A percentile compares a stretch with the other conserved stretches of the same genome.
Conservation (phyloP, 2,329 filamentous ascomycete genomes). For the Phialocephala sp. region DNA sequence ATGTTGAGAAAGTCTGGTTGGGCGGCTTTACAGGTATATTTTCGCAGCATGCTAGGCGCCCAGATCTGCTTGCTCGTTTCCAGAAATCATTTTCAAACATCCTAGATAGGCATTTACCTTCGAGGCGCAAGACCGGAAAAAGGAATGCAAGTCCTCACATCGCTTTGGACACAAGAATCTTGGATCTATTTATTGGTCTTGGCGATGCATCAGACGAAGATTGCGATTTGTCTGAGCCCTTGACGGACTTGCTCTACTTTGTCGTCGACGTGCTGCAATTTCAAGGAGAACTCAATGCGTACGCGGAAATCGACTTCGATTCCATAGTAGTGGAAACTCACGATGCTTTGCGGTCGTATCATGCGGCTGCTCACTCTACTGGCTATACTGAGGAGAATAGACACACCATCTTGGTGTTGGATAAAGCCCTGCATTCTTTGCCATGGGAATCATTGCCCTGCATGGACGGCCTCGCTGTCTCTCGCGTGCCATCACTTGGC, state of each 20-base stretch:
- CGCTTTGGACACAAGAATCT: slow-evolving; percentile 67
- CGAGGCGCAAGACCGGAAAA: slow-evolving; percentile 68
- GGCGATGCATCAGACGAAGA: slow-evolving; percentile 73
- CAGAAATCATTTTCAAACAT: slow-evolving; percentile 78
- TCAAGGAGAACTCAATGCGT: slow-evolving; percentile 93
- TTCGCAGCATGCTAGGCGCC: slow-evolving; percentile 69
- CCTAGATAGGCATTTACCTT: slow-evolving; percentile 84
- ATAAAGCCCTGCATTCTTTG: slow-evolving; percentile 88
- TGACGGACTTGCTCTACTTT: slow-evolving; percentile 95
- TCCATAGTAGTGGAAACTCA: slow-evolving; percentile 85
- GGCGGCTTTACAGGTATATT: slow-evolving; percentile 96
- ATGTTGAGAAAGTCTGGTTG: slow-evolving; percentile 92
- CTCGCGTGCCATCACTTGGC: slow-evolving; percentile 84
- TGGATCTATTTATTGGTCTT: slow-evolving; percentile 88
- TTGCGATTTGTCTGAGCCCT: slow-evolving; percentile 80
- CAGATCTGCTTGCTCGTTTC: slow-evolving; percentile 74
- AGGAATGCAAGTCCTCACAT: slow-evolving; percentile 52
- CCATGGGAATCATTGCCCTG: slow-evolving; percentile 97
- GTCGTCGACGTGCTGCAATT: slow-evolving; percentile 97
- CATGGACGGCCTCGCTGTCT: slow-evolving; percentile 78
- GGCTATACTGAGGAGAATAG: slow-evolving; percentile 47
- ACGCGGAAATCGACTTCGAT: slow-evolving; percentile 97
- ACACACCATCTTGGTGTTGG: slow-evolving; percentile 88
- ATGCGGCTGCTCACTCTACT: slow-evolving; percentile 54
- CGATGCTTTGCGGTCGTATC: slow-evolving; percentile 82